Conservation (phyloP, 2,329 filamentous ascomycete genomes). For the Fusarium redolens region DNA sequence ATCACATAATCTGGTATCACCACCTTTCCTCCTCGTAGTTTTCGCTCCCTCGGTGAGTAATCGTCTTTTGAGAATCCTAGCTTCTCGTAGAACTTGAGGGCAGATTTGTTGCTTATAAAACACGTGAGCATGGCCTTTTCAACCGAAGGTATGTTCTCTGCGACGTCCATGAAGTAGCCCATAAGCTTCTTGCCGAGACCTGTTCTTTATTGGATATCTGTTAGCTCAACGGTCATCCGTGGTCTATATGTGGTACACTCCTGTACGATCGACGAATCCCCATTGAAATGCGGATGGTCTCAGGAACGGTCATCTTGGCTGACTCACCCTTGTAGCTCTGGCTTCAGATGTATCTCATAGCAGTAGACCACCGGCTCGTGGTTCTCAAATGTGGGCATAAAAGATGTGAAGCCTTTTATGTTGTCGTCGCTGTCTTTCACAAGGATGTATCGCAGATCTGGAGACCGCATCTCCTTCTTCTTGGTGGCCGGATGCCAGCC, state of each 20-base stretch:
- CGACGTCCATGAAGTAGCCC: constrained; percentile 64
- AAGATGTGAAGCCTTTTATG: constrained; percentile 69
- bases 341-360: constrained; percentile 79
- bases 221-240: constrained; percentile 15
- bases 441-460: constrained; percentile 75
- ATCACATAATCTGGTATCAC: constrained; percentile 70
- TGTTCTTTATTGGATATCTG: constrained; percentile 54
- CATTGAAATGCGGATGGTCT: constrained; percentile 2
- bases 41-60: constrained; percentile 64
- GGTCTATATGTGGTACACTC: neutral
- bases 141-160: constrained; percentile 63
- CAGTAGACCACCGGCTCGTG: constrained; percentile 76
- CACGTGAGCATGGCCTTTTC: constrained; percentile 80
- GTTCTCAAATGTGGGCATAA: constrained; percentile 79
- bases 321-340: constrained; percentile 64
- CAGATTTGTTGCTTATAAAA: constrained; percentile 70
- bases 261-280: neutral
- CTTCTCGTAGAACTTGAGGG: constrained; percentile 69
- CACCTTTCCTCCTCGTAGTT: constrained; percentile 64
- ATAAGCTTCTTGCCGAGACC: constrained; percentile 73
- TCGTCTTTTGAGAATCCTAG: constrained; percentile 68
- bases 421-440: constrained; percentile 54
- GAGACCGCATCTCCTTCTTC: constrained; percentile 73
- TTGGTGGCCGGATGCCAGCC: constrained; percentile 75
- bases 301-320: neutral